Conservation (phyloP, 2,329 filamentous ascomycete genomes). For the Alternaria viburni region DNA sequence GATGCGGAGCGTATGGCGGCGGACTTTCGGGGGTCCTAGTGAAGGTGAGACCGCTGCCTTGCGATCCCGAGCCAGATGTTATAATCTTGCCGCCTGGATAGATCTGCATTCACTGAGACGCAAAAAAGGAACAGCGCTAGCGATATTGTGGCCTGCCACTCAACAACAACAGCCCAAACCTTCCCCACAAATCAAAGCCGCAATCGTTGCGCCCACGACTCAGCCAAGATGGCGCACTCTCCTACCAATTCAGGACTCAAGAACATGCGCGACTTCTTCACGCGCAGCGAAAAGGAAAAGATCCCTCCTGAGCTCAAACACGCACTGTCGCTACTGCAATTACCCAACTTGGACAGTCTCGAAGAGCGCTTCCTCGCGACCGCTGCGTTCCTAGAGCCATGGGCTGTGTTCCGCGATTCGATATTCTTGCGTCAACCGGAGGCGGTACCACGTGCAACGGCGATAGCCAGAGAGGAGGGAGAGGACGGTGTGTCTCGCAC, state of each 20-base stretch:
- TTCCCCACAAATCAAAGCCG: not conserved
- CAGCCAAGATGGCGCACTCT: slow-evolving; percentile 7
- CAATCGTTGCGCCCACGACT: not conserved
- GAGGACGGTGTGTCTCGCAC: slow-evolving; percentile 21
- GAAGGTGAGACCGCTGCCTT: not conserved
- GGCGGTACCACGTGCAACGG: slow-evolving; percentile 13
- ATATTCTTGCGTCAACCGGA: slow-evolving; percentile 28
- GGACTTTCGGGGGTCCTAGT: not conserved
- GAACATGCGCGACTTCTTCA: slow-evolving; percentile 24
- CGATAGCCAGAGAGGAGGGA: not conserved
- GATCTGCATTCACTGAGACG: not conserved
- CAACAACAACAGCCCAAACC: not conserved
- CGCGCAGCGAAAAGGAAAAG: slow-evolving; percentile 18
- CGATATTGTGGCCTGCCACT: not conserved
- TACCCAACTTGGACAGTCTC: slow-evolving; percentile 28
- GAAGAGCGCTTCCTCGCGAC: slow-evolving; percentile 37
- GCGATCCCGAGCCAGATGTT: not conserved
- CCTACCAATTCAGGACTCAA: slow-evolving; percentile 7
- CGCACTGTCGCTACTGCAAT: slow-evolving; percentile 32
- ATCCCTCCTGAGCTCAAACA: slow-evolving; percentile 22
- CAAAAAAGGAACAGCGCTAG: not conserved
- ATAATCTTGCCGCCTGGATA: not conserved
- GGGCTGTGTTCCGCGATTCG: slow-evolving; percentile 39
- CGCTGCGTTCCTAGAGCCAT: slow-evolving; percentile 40
- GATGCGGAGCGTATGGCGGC: not conserved